These are phyloP conservation scores for Boletus rufocinnamomeus DNA, from an alignment of 768 basidiomycete species.

Conservation along the genomic window DNA sequence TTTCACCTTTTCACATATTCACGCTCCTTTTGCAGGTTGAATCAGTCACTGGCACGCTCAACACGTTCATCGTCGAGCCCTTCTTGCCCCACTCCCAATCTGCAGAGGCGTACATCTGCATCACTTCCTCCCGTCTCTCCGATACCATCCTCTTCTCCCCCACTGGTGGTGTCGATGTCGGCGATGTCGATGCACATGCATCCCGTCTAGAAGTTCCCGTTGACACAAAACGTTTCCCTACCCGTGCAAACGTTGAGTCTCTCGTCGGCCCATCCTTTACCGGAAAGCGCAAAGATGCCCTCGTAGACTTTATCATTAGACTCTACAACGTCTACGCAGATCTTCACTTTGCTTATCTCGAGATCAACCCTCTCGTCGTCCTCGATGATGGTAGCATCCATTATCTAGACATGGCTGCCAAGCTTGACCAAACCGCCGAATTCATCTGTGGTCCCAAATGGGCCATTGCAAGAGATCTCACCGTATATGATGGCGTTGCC, in stretches of 20 bases:
- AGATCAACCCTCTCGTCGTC: slow-evolving; percentile 98
- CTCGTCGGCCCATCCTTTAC: slow-evolving; percentile 80
- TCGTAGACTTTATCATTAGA: slow-evolving; percentile 92
- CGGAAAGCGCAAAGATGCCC: slow-evolving; percentile 83
- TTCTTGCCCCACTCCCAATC: slow-evolving; percentile 94
- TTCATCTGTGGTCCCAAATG: slow-evolving; percentile 98
- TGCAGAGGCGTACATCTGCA: slow-evolving; percentile 97
- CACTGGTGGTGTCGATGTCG: slow-evolving; percentile 98
- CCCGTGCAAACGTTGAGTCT: slow-evolving; percentile 73
- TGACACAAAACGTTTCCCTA: slow-evolving; percentile 66
- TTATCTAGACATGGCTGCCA: slow-evolving; percentile 99
- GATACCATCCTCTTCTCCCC: slow-evolving; percentile 98
- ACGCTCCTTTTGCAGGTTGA: slow-evolving; percentile 63
- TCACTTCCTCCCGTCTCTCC: slow-evolving; percentile 92
- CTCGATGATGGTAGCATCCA: slow-evolving; percentile 82
- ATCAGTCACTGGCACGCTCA: slow-evolving; percentile 89
- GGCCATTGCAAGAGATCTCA: slow-evolving; percentile 93
- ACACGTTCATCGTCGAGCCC: slow-evolving; percentile 98
- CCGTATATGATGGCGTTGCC: slow-evolving; percentile 61
- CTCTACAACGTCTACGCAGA: slow-evolving; percentile 98
- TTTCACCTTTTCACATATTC: slow-evolving; percentile 17
- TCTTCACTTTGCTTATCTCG: slow-evolving; percentile 99
- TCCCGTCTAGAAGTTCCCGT: slow-evolving; percentile 86
- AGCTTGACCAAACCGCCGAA: slow-evolving; percentile 99
- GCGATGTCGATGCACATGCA: slow-evolving; percentile 97